Percentiles rank a stretch among this genome's conserved stretches.
phyloP scores from a whole-genome alignment of 345 rosid species.

The Aquilaria yunnanensis region DNA sequence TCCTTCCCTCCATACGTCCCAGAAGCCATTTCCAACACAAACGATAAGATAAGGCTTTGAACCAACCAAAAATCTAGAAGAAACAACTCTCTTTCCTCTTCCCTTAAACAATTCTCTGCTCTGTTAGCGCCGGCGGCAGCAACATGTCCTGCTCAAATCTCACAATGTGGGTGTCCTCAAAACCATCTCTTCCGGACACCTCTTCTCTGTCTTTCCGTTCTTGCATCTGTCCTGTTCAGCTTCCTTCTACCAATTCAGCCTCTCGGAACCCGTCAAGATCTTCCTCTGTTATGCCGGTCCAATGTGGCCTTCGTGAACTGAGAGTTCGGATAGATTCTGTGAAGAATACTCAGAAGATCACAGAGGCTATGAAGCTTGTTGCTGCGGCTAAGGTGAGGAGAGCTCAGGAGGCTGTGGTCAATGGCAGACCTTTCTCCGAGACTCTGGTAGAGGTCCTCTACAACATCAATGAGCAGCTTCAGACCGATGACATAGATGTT shows the following conservation, averaged over 20 bases:
- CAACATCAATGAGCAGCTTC: constrained; percentile 94
- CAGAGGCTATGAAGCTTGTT: constrained; percentile 97
- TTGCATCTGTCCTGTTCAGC: constrained; percentile 54
- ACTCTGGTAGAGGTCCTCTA: constrained; percentile 88
- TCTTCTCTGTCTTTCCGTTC: constrained; percentile 64
- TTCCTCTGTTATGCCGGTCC: constrained; percentile 48
- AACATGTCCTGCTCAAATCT: constrained; percentile 78
- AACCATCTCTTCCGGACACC: constrained; percentile 67
- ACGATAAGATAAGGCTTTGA: constrained; percentile 29
- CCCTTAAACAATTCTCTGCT: constrained; percentile 15
- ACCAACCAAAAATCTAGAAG: neutral
- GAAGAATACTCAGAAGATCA: constrained; percentile 93
- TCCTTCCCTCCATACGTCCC: constrained; percentile 16
- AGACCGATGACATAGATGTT: constrained; percentile 70
- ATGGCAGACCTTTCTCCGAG: constrained; percentile 85
- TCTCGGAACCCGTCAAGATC: constrained; percentile 37
- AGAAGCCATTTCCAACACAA: constrained; percentile 9
- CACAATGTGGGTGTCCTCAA: constrained; percentile 77
- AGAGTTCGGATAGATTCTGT: constrained; percentile 72
- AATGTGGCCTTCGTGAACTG: constrained; percentile 77
- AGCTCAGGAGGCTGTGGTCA: constrained; percentile 96
- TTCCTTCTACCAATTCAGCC: constrained; percentile 36
- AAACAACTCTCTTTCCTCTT: constrained; percentile 10
- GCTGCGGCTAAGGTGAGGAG: constrained; percentile 97
- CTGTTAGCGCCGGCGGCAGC: no score